Evolutionary conservation across 139 green algal genomes (phyloP), one percentile per base, ranked within the genome.

Genomic region (Eudorina sp.): DNA sequence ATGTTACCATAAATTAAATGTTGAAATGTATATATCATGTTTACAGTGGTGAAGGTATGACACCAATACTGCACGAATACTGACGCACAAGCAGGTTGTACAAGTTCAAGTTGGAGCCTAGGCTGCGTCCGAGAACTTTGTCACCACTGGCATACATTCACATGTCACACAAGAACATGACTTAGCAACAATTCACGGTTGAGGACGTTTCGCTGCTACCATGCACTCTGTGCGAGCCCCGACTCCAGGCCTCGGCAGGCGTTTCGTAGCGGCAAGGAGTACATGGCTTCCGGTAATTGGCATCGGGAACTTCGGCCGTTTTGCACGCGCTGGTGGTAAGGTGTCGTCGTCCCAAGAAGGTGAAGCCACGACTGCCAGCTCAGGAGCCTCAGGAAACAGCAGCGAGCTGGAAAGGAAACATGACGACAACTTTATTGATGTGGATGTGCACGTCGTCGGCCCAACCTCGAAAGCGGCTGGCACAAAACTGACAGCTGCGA

Each of bases 401-500:
- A 51, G 3, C 36, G 51, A 18, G 18, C 16, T 40, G 18, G 29
- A 40, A 40, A 29, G 34, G 46, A 34, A 75, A 29, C 31, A 75
- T 4, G 34, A 45, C 8, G 46, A 3, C 66, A 46, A 75, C 29
- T 14, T 27, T 48, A 75, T 75, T 75, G 66, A 75, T 29, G 34
- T 46, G 31, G 31, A 75, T 75, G 66, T 34, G 38, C 66, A 75
- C 9, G n/a, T 34, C 66, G 46, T 75, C 25, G 38, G 46, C 34
- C 9, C 66, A 2, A 53, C 19, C 38, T 13, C 3, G 4, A 16
- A 40, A 6, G 41, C 23, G 18, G 70, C 6, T 11, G 70, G 55
- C 70, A 19, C 40, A 53, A 53, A 79, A 79, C 70, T 40, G 70
- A 53, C 70, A 79, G 70, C 70, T 79, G 70, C 70, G 41, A 53